Percentiles rank a stretch among this genome's conserved stretches.
These are phyloP conservation scores for Xylaria sp. DNA, from an alignment of 2,329 filamentous ascomycete species.

Conservation along the genomic window DNA sequence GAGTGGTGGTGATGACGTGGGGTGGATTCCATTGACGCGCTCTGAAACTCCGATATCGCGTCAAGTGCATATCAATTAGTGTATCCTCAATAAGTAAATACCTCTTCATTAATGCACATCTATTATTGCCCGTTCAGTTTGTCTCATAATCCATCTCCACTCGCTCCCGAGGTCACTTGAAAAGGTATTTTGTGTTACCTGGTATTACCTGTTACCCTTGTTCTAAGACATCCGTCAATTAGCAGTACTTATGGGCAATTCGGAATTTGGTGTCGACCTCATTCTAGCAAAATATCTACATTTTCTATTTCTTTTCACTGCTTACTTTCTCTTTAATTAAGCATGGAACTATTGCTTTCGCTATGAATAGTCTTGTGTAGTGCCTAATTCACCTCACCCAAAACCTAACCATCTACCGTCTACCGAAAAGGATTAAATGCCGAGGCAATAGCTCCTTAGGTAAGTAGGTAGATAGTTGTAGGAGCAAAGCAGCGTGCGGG, in stretches of 20 bases:
- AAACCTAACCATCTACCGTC: background rate
- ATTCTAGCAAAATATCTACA: too few relatives aligned
- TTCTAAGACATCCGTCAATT: too few relatives aligned
- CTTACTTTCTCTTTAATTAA: background rate
- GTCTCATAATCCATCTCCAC: background rate
- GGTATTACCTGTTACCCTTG: too few relatives aligned
- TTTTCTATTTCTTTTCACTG: too few relatives aligned
- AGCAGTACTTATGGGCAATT: too few relatives aligned
- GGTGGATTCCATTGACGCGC: slow-evolving; percentile 5
- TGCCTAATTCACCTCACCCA: background rate
- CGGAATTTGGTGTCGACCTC: too few relatives aligned
- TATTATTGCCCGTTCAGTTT: background rate
- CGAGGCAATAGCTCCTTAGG: slow-evolving; percentile 10
- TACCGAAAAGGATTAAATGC: slow-evolving; percentile 14
- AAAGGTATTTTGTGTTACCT: too few relatives aligned
- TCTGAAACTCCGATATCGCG: slow-evolving; percentile 39
- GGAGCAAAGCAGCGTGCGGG: background rate
- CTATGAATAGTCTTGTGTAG: background rate
- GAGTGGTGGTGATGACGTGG: slow-evolving; percentile 35
- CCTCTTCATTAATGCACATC: background rate
- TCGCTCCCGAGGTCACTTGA: background rate
- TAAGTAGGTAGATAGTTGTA: background rate
- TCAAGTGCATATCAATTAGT: slow-evolving; percentile 48
- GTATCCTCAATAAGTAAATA: slow-evolving; percentile 36
- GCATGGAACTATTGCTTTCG: background rate